A percentile compares a stretch with the other conserved stretches of the same genome.
phyloP scores from a whole-genome alignment of 2,329 filamentous ascomycete genomes.

The Alternaria consortialis region DNA sequence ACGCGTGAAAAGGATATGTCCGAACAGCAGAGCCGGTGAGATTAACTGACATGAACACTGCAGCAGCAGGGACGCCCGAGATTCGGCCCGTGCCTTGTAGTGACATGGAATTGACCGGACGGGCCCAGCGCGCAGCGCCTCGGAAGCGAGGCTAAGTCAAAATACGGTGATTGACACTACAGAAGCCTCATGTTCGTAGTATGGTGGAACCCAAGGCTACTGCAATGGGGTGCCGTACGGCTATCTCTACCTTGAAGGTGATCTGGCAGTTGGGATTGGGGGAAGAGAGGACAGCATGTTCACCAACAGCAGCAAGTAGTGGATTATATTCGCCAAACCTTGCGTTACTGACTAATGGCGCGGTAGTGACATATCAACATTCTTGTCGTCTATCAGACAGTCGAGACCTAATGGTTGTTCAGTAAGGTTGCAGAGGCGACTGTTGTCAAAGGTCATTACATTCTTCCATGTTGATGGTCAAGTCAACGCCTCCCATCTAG shows the following conservation, averaged over 20 bases:
- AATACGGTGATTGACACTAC: background rate
- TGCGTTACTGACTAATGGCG: background rate
- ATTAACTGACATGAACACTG: background rate
- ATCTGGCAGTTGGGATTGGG: background rate
- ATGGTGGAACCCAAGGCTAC: background rate
- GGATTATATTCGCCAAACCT: background rate
- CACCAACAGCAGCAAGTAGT: background rate
- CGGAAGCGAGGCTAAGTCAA: background rate
- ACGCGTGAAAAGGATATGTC: background rate
- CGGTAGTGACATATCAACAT: background rate
- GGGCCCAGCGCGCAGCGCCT: background rate
- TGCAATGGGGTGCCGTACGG: background rate
- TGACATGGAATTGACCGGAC: background rate
- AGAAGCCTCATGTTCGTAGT: background rate
- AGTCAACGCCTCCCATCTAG: conserved; percentile 34
- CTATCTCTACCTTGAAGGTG: background rate
- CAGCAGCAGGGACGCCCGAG: background rate
- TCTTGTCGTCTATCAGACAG: background rate
- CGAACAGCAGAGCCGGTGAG: background rate
- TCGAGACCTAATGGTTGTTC: background rate
- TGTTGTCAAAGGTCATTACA: conserved; percentile 25
- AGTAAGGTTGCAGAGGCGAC: background rate
- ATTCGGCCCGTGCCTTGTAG: background rate
- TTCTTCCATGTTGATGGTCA: conserved; percentile 27
- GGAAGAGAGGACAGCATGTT: background rate